These are phyloP conservation scores for Alternaria infectoria DNA, from an alignment of 2,329 filamentous ascomycete species.

Conservation along the genomic window DNA sequence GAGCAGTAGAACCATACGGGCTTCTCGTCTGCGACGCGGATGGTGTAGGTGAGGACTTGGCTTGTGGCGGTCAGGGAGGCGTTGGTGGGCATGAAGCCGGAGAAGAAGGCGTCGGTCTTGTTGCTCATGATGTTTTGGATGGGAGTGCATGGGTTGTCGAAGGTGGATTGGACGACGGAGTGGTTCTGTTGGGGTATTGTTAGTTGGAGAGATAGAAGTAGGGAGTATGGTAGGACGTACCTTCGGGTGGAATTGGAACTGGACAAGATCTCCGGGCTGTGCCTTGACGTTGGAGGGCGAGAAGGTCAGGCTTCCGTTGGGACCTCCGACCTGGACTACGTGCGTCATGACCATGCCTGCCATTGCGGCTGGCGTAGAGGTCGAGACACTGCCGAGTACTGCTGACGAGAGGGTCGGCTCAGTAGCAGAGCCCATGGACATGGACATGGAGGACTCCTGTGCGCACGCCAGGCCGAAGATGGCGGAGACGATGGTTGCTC, in stretches of 20 bases:
- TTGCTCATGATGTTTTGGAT: constrained; percentile 54
- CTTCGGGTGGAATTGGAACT: constrained; percentile 61
- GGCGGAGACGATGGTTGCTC: constrained; percentile 37
- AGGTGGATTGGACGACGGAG: constrained; percentile 79
- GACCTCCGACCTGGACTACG: constrained; percentile 69
- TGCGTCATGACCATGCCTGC: constrained; percentile 52
- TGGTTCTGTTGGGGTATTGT: constrained; percentile 63
- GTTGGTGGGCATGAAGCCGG: constrained; percentile 68
- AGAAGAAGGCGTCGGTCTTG: constrained; percentile 65
- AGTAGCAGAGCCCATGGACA: not conserved
- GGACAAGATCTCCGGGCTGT: constrained; percentile 62
- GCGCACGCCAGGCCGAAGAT: constrained; percentile 39
- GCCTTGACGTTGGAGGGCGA: constrained; percentile 71
- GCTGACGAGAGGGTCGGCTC: not conserved
- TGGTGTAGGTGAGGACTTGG: constrained; percentile 70
- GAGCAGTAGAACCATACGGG: constrained; percentile 84
- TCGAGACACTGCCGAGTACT: not conserved
- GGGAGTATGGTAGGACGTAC: constrained; percentile 28
- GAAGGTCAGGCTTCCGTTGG: constrained; percentile 63
- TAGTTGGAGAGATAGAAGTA: constrained; percentile 6
- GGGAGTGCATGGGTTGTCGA: constrained; percentile 72
- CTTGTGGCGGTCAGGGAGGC: constrained; percentile 25
- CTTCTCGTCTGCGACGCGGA: constrained; percentile 70
- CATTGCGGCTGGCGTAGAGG: not conserved
- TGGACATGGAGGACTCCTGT: constrained; percentile 15